These are phyloP conservation scores for Zygosaccharomyces rouxii DNA, from an alignment of 805 yeast genomes.

Conservation along the genomic window DNA sequence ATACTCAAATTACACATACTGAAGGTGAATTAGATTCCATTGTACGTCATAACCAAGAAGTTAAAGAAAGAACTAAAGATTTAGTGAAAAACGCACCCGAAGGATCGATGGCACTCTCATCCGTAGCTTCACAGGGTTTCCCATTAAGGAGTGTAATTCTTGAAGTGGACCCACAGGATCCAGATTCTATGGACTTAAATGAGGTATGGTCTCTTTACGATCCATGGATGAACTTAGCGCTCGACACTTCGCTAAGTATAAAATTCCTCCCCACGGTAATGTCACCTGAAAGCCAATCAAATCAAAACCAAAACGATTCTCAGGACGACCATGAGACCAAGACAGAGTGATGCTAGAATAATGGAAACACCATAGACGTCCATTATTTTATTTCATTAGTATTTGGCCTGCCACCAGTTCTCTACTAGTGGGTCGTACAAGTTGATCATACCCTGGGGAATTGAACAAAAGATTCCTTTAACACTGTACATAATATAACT, in stretches of 20 bases:
- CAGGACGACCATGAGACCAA: conserved; percentile 10
- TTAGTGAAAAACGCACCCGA: conserved; percentile 16
- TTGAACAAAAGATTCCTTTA: background rate
- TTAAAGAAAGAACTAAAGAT: conserved; percentile 14
- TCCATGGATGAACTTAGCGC: conserved; percentile 36
- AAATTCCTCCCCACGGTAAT: conserved; percentile 34
- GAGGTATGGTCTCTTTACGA: conserved; percentile 34
- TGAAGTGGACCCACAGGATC: conserved; percentile 15
- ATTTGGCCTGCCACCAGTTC: background rate
- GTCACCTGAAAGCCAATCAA: conserved; percentile 7
- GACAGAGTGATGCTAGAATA: conserved; percentile 3
- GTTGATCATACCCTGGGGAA: background rate
- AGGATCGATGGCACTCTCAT: conserved; percentile 8
- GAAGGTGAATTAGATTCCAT: conserved; percentile 16
- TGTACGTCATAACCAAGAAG: conserved; percentile 17
- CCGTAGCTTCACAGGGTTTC: conserved; percentile 7
- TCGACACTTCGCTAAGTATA: conserved; percentile 35
- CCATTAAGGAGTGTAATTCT: conserved; percentile 22
- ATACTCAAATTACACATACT: conserved; percentile 17
- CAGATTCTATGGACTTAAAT: conserved; percentile 27
- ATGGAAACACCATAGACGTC: background rate
- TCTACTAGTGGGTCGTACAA: background rate
- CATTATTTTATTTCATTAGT: background rate
- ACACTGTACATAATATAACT: conserved; percentile 4
- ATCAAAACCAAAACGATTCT: conserved; percentile 4